Evolutionary conservation across 148 eudicot species (phyloP).

Genomic region (Vaccinium vitisidaea): DNA sequence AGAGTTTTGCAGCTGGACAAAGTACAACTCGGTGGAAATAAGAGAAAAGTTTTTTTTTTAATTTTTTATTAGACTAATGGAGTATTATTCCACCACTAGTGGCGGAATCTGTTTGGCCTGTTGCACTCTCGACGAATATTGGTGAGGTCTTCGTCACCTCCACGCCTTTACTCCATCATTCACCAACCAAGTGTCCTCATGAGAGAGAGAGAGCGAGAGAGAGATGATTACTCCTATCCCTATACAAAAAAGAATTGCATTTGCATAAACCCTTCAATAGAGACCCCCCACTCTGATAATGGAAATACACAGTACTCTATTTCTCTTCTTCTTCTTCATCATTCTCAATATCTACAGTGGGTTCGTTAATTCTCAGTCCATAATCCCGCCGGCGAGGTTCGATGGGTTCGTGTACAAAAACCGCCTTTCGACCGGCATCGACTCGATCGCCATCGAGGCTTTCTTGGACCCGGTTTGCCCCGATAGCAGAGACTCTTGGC

Average conservation of each 20-base stretch:
- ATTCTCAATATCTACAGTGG: neutral
- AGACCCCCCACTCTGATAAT: neutral
- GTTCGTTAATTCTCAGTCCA: neutral
- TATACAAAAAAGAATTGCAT: neutral
- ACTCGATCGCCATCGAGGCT: slow-evolving; percentile 59
- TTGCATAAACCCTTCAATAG: neutral
- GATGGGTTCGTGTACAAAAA: slow-evolving; percentile 77
- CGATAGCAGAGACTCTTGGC: slow-evolving; percentile 81
- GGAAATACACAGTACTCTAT: neutral
- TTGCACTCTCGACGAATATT: neutral
- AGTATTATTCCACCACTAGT: neutral
- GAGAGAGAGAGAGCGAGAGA: neutral
- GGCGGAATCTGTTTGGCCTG: neutral
- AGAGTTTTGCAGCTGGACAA: too few species aligned
- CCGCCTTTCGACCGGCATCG: slow-evolving; percentile 20
- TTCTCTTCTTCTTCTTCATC: neutral
- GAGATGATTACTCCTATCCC: too few species aligned
- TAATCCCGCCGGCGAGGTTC: slow-evolving; percentile 46
- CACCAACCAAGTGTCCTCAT: neutral
- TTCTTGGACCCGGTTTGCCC: slow-evolving; percentile 96
- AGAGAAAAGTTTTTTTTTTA: too few species aligned
- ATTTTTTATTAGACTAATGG: too few species aligned
- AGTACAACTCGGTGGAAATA: too few species aligned
- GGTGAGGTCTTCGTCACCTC: neutral
- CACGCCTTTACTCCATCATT: neutral